Evolutionary conservation across 768 basidiomycete species (phyloP).

Genomic region (Clavaria fumosa): DNA sequence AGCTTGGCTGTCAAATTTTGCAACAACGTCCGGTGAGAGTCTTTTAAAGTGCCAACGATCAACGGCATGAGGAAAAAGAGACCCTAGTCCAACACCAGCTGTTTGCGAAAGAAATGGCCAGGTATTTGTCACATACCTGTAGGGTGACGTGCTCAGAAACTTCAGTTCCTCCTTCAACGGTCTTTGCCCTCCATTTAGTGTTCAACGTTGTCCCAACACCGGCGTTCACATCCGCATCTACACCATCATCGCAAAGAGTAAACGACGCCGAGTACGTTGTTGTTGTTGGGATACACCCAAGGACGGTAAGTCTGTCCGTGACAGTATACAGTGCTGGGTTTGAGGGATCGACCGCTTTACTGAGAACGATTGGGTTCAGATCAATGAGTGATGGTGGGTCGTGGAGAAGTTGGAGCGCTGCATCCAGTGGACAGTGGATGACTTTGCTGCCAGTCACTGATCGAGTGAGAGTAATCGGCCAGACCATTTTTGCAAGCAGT

Average conservation of each 20-base stretch:
- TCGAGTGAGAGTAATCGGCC: no score
- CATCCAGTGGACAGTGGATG: constrained; percentile 12
- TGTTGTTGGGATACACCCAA: constrained; percentile 13
- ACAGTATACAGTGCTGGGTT: constrained; percentile 18
- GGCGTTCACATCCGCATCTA: constrained; percentile 14
- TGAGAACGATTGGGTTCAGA: constrained; percentile 19
- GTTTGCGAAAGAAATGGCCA: background rate
- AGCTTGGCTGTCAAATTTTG: constrained; percentile 15
- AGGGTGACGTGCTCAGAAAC: constrained; percentile 16
- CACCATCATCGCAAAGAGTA: constrained; percentile 13
- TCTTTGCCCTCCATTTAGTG: constrained; percentile 9
- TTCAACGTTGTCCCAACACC: constrained; percentile 16
- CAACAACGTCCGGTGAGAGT: constrained; percentile 16
- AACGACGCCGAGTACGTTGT: constrained; percentile 17
- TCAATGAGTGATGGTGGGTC: constrained; percentile 18
- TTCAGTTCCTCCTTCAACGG: constrained; percentile 11
- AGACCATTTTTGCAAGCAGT: no score
- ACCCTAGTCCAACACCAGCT: constrained; percentile 11
- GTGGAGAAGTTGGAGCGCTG: constrained; percentile 19
- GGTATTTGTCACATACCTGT: constrained; percentile 14
- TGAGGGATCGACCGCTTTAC: constrained; percentile 13
- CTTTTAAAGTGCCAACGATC: constrained; percentile 17
- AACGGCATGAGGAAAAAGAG: constrained; percentile 23
- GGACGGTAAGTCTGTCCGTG: constrained; percentile 17
- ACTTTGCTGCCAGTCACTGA: constrained; percentile 12